phyloP scores from a whole-genome alignment of 108 stramenopile species.

The Nitzschia inconspicua region DNA sequence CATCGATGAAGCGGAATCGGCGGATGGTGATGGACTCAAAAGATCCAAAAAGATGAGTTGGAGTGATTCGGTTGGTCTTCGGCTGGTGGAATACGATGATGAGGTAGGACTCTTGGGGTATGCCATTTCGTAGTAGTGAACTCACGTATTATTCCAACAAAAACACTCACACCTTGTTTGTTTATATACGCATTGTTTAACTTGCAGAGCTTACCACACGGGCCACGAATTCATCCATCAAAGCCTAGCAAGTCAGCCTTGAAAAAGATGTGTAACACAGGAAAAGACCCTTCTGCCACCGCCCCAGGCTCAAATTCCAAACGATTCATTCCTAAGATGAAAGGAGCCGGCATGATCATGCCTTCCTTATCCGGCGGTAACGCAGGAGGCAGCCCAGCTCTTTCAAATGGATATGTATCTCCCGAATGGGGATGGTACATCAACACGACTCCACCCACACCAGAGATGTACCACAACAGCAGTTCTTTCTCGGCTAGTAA shows the following conservation, averaged over 20 bases:
- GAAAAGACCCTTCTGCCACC: not conserved
- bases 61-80: constrained; percentile 70
- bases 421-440: constrained; percentile 83
- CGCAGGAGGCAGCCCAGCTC: not conserved
- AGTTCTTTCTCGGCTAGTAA: too few relatives aligned
- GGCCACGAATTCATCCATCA: not conserved
- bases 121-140: not conserved
- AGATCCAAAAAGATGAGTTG: constrained; percentile 55
- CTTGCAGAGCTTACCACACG: not conserved
- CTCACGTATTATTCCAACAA: not conserved
- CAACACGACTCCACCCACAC: constrained; percentile 74
- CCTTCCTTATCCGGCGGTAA: constrained; percentile 36
- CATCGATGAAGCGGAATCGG: not conserved
- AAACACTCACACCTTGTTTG: too few relatives aligned
- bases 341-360: constrained; percentile 35
- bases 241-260: not conserved
- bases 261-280: too few relatives aligned
- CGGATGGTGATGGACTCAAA: constrained; percentile 4
- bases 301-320: constrained; percentile 33
- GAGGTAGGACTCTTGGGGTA: constrained; percentile 40
- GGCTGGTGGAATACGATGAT: constrained; percentile 62
- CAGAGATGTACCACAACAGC: constrained; percentile 49
- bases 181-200: not conserved
- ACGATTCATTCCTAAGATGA: constrained; percentile 25
- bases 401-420: constrained; percentile 30